Percentiles rank a stretch among this genome's conserved stretches.
Evolutionary conservation across 768 basidiomycete species (phyloP).

Genomic region (Cystofilobasidium macerans): DNA sequence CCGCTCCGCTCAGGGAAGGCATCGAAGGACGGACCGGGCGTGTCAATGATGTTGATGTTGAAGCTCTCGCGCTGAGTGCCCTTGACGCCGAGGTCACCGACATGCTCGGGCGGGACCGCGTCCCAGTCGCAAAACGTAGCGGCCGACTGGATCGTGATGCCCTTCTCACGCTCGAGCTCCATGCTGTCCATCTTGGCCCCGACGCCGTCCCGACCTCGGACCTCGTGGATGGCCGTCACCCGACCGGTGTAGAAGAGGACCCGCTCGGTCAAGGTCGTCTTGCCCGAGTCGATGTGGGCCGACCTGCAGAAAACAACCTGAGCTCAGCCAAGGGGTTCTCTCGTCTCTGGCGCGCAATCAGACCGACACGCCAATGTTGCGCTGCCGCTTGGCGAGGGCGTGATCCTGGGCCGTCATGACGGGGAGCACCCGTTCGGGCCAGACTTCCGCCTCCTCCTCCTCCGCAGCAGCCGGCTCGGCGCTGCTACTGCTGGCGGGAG

Average conservation of each 20-base stretch:
- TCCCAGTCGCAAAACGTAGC: slow-evolving; percentile 98
- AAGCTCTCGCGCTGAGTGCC: slow-evolving; percentile 51
- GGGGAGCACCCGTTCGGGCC: slow-evolving; percentile 39
- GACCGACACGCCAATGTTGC: slow-evolving; percentile 77
- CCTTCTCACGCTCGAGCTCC: slow-evolving; percentile 97
- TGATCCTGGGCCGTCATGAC: slow-evolving; percentile 51
- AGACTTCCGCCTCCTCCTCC: slow-evolving; percentile 25
- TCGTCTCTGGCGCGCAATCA: not conserved
- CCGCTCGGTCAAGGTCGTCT: slow-evolving; percentile 94
- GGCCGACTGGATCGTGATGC: slow-evolving; percentile 97
- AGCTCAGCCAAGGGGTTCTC: not conserved
- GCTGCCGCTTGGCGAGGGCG: slow-evolving; percentile 57
- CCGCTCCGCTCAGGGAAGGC: too few species aligned
- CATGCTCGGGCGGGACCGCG: slow-evolving; percentile 48
- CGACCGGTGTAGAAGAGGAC: slow-evolving; percentile 92
- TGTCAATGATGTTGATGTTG: slow-evolving; percentile 96
- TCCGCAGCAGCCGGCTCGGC: slow-evolving; percentile 14
- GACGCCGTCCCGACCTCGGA: slow-evolving; percentile 84
- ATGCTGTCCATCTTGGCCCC: slow-evolving; percentile 99
- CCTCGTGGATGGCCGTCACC: slow-evolving; percentile 92
- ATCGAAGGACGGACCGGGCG: slow-evolving; percentile 55
- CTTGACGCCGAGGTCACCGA: slow-evolving; percentile 25
- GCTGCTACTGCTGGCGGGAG: not conserved
- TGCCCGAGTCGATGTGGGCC: slow-evolving; percentile 59
- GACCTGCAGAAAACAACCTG: slow-evolving; percentile 26